phyloP scores from a whole-genome alignment of 2,329 filamentous ascomycete species.

The Alternaria novae-zelandiae region DNA sequence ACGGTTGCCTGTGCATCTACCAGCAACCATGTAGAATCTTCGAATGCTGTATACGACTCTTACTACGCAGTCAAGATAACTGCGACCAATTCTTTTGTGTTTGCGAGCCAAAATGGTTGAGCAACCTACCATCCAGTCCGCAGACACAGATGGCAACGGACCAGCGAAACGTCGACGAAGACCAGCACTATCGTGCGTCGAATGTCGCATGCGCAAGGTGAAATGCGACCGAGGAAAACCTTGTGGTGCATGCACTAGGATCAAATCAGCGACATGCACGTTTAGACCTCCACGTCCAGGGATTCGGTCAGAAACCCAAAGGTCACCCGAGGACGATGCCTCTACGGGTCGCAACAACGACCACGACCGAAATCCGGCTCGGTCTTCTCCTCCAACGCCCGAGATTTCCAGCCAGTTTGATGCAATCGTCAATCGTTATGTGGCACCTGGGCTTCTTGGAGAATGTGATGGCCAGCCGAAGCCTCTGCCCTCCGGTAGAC shows the following conservation, averaged over 20 bases:
- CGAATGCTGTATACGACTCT: not conserved
- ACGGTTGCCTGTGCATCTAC: not conserved
- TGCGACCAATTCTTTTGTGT: not conserved
- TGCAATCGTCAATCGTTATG: conserved; percentile 17
- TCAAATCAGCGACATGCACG: conserved; percentile 33
- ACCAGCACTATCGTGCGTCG: conserved; percentile 38
- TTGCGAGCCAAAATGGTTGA: conserved; percentile 7
- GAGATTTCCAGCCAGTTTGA: conserved; percentile 17
- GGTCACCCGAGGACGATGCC: not conserved
- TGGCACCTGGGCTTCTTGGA: conserved; percentile 21
- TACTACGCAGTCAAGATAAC: not conserved
- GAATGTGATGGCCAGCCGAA: conserved; percentile 10
- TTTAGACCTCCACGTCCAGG: conserved; percentile 21
- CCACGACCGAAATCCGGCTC: not conserved
- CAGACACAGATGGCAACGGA: conserved; percentile 23
- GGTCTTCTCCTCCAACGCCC: not conserved
- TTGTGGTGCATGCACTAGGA: conserved; percentile 15
- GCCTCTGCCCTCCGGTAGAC: conserved; percentile 2
- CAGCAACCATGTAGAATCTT: not conserved
- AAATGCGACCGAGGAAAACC: conserved; percentile 34
- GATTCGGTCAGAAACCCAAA: not conserved
- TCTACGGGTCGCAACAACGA: not conserved
- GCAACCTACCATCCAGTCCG: conserved; percentile 9
- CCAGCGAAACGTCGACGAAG: conserved; percentile 30
- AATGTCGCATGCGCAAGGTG: conserved; percentile 39